Conservation (phyloP, 2,329 filamentous ascomycete genomes). For the Tricladium varicosporioides region DNA sequence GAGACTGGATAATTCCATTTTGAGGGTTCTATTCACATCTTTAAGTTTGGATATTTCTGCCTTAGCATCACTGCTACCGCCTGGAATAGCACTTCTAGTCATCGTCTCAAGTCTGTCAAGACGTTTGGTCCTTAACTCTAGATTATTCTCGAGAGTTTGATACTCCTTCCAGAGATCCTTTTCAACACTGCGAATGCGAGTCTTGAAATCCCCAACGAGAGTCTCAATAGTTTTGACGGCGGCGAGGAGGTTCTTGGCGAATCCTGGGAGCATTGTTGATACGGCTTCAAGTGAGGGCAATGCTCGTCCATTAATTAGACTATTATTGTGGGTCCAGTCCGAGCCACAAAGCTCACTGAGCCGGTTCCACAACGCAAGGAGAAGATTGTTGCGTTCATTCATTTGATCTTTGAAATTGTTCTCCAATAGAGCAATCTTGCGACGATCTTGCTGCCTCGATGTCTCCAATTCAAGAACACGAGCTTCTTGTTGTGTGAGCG, state of each 20-base stretch:
- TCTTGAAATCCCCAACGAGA: slow-evolving; percentile 74
- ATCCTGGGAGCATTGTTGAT: slow-evolving; percentile 78
- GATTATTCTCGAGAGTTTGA: slow-evolving; percentile 75
- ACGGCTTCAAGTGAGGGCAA: slow-evolving; percentile 84
- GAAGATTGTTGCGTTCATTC: slow-evolving; percentile 81
- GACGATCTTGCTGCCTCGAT: slow-evolving; percentile 73
- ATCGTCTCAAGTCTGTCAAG: slow-evolving; percentile 83
- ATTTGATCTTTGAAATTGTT: slow-evolving; percentile 82
- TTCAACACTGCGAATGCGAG: slow-evolving; percentile 80
- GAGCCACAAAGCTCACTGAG: slow-evolving; percentile 81
- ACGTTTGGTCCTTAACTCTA: slow-evolving; percentile 78
- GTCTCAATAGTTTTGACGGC: slow-evolving; percentile 86
- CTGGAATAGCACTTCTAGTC: slow-evolving; percentile 63
- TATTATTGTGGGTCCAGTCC: slow-evolving; percentile 90
- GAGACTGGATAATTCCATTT: slow-evolving; percentile 68
- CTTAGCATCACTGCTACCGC: slow-evolving; percentile 17
- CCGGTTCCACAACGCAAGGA: slow-evolving; percentile 87
- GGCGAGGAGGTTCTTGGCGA: slow-evolving; percentile 83
- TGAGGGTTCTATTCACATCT: slow-evolving; percentile 60
- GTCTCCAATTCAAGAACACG: slow-evolving; percentile 84
- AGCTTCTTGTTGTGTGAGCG: slow-evolving; percentile 79
- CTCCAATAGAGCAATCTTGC: slow-evolving; percentile 71
- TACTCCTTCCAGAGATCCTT: slow-evolving; percentile 90
- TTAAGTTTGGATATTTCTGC: slow-evolving; percentile 60
- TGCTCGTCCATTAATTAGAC: slow-evolving; percentile 80